These are phyloP conservation scores for Rhizophagus sp. DNA, from an alignment of 192 early-diverging fungal species.

Conservation along the genomic window DNA sequence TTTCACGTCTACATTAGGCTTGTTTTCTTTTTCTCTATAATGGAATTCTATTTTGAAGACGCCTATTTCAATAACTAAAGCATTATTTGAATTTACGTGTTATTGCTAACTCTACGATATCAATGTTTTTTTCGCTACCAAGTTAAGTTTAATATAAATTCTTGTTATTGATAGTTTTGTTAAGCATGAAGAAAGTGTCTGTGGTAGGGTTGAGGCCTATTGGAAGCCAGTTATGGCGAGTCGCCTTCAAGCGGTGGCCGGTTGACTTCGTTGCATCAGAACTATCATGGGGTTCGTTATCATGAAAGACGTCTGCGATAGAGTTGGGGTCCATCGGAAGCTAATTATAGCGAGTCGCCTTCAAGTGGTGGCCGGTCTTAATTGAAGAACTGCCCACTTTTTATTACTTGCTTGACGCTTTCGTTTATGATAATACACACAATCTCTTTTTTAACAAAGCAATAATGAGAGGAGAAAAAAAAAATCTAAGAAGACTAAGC, in stretches of 20 bases:
- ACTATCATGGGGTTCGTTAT: background rate
- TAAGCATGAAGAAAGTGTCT: slow-evolving; percentile 24
- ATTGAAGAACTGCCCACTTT: slow-evolving; percentile 27
- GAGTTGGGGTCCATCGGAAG: slow-evolving; percentile 29
- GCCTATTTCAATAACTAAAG: no score
- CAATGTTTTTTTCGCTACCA: no score
- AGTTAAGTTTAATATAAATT: slow-evolving; percentile 7
- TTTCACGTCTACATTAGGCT: no score
- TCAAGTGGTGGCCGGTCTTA: slow-evolving; percentile 30
- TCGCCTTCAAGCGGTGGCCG: slow-evolving; percentile 27
- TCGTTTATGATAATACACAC: slow-evolving; percentile 11
- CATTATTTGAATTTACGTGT: no score
- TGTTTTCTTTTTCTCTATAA: no score
- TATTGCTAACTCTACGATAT: no score
- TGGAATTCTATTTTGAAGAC: no score
- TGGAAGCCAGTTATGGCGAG: slow-evolving; percentile 31
- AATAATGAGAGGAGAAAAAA: slow-evolving; percentile 29
- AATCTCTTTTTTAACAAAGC: slow-evolving; percentile 1
- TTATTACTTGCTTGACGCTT: background rate
- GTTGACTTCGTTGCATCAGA: background rate
- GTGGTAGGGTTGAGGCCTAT: slow-evolving; percentile 27
- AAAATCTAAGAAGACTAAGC: slow-evolving; percentile 6
- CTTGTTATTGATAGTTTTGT: slow-evolving; percentile 11
- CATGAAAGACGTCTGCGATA: slow-evolving; percentile 27
- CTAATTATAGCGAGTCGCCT: slow-evolving; percentile 32